phyloP scores from a whole-genome alignment of 495 filamentous ascomycete species.

The Astrothelium subdiscretum region DNA sequence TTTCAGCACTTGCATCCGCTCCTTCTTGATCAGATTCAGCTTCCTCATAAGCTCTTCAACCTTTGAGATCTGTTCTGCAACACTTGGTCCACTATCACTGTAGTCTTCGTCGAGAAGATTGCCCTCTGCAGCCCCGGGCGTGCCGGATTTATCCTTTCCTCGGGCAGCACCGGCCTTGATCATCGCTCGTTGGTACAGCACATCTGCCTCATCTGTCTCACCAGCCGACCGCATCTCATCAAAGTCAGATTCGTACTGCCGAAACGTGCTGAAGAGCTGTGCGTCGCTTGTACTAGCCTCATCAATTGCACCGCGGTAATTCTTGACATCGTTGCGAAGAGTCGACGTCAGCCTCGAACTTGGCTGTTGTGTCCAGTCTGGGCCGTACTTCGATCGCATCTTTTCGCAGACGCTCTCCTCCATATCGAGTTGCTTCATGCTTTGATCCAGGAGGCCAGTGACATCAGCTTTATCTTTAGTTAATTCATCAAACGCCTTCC shows the following conservation, averaged over 20 bases:
- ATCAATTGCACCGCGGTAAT: slow-evolving; percentile 77
- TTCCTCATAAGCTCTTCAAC: slow-evolving; percentile 90
- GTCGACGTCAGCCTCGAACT: slow-evolving; percentile 81
- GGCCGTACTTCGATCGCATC: slow-evolving; percentile 95
- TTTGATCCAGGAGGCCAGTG: slow-evolving; percentile 56
- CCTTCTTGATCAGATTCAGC: slow-evolving; percentile 80
- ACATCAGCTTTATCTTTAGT: slow-evolving; percentile 67
- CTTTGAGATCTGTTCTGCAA: slow-evolving; percentile 76
- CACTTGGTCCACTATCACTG: slow-evolving; percentile 64
- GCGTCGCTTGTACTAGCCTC: slow-evolving; percentile 81
- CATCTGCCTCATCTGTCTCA: slow-evolving; percentile 77
- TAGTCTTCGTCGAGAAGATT: slow-evolving; percentile 83
- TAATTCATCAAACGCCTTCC: slow-evolving; percentile 62
- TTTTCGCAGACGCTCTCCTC: slow-evolving; percentile 98
- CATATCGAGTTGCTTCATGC: slow-evolving; percentile 80
- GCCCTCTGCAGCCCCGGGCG: slow-evolving; percentile 38
- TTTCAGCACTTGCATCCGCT: slow-evolving; percentile 82
- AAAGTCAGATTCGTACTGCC: slow-evolving; percentile 75
- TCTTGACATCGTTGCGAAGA: slow-evolving; percentile 70
- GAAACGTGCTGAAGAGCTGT: slow-evolving; percentile 71
- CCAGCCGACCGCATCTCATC: slow-evolving; percentile 92
- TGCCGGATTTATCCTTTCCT: slow-evolving; percentile 40
- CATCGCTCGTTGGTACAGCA: slow-evolving; percentile 76
- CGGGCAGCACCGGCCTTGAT: slow-evolving; percentile 51
- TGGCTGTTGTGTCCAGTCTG: slow-evolving; percentile 94